Conservation (phyloP, 106 monocot species). For the Iris macrosiphon region DNA sequence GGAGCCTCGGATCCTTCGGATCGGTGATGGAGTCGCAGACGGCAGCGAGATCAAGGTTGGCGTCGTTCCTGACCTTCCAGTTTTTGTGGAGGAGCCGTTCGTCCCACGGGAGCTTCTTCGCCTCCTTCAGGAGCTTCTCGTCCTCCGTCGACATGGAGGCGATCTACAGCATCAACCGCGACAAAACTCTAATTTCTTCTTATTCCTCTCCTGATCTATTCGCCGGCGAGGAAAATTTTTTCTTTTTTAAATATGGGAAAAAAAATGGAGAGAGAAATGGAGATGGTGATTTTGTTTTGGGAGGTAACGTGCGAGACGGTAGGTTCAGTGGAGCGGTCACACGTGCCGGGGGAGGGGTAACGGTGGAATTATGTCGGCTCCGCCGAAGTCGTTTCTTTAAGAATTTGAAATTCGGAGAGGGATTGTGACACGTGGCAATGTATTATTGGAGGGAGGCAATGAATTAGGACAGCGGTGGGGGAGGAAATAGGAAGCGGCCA, state of each 20-base stretch:
- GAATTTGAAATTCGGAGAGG: constrained; percentile 8
- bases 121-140: constrained; percentile 96
- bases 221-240: constrained; percentile 12
- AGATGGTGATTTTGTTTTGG: constrained; percentile 6
- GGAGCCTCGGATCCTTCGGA: constrained; percentile 90
- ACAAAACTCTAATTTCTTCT: background rate
- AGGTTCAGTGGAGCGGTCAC: constrained; percentile 25
- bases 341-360: constrained; percentile 2
- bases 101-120: constrained; percentile 99
- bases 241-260: background rate
- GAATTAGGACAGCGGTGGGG: too few species aligned
- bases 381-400: background rate
- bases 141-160: constrained; percentile 88
- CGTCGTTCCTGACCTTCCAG: constrained; percentile 99
- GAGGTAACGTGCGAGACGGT: constrained; percentile 31
- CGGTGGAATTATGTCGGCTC: background rate
- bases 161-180: background rate
- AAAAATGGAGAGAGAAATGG: background rate
- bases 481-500: too few species aligned
- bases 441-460: background rate
- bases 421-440: background rate
- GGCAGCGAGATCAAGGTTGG: constrained; percentile 92
- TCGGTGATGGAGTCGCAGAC: constrained; percentile 87
- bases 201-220: background rate
- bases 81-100: constrained; percentile 94